Conservation (phyloP, 345 rosid species). For the Bruguiera sexangula region DNA sequence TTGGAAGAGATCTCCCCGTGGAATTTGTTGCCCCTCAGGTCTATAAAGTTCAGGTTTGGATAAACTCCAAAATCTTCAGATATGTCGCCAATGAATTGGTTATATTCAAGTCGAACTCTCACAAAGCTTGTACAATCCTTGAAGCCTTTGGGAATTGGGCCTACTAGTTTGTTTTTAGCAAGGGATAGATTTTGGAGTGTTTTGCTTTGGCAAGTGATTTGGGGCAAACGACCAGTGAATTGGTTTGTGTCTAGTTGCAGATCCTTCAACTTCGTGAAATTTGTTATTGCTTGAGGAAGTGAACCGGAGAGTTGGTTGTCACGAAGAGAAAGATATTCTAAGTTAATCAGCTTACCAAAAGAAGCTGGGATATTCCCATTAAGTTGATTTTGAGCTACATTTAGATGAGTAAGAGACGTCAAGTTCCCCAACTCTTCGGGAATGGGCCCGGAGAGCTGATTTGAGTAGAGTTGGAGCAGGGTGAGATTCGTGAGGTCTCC, state of each 20-base stretch:
- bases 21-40: no score
- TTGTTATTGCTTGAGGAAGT: slow-evolving; percentile 8
- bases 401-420: not conserved
- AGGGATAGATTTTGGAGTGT: not conserved
- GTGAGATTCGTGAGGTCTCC: not conserved
- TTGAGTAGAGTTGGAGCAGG: not conserved
- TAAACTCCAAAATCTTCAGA: no score
- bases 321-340: not conserved
- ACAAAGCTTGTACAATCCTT: slow-evolving; percentile 15
- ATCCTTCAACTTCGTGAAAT: not conserved
- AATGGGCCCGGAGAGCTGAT: not conserved
- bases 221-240: slow-evolving; percentile 19
- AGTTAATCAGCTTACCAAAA: slow-evolving; percentile 3
- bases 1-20: no score
- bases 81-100: not conserved
- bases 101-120: slow-evolving; percentile 5
- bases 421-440: slow-evolving; percentile 2
- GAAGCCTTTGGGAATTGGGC: slow-evolving; percentile 14
- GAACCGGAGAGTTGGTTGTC: not conserved
- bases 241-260: not conserved
- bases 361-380: not conserved
- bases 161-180: not conserved
- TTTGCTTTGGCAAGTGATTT: slow-evolving; percentile 8
- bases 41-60: no score
- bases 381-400: not conserved